These are phyloP conservation scores for Aspergillus sp. DNA, from an alignment of 2,329 filamentous ascomycete genomes.

Conservation along the genomic window DNA sequence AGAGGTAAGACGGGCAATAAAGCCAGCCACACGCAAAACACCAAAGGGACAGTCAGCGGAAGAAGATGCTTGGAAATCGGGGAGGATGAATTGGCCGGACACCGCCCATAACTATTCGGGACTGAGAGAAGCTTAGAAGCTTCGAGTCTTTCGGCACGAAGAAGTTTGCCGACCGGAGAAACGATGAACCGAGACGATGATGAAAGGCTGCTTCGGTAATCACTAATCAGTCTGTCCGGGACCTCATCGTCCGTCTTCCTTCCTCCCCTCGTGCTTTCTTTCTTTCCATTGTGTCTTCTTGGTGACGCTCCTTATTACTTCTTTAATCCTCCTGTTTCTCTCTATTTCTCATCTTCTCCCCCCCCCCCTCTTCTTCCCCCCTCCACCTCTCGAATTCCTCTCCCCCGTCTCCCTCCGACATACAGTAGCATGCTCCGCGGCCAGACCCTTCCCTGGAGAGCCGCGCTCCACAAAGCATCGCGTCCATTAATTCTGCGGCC, in stretches of 20 bases:
- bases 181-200: slow-evolving; percentile 28
- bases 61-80: background rate
- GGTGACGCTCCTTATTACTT: background rate
- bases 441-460: slow-evolving; percentile 65
- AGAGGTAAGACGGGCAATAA: background rate
- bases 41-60: background rate
- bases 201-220: slow-evolving; percentile 35
- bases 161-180: slow-evolving; percentile 36
- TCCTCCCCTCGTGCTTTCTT: background rate
- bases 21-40: slow-evolving; percentile 12
- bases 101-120: background rate
- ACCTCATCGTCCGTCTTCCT: slow-evolving; percentile 13
- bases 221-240: slow-evolving; percentile 14
- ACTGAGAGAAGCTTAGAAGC: slow-evolving; percentile 24
- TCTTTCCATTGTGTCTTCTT: background rate
- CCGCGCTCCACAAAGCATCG: slow-evolving; percentile 55
- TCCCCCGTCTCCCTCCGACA: slow-evolving; percentile 12
- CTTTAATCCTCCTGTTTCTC: slow-evolving; percentile 8
- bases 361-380: slow-evolving; percentile 10
- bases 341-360: slow-evolving; percentile 6
- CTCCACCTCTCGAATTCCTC: slow-evolving; percentile 8
- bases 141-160: slow-evolving; percentile 31
- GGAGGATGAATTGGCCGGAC: slow-evolving; percentile 1
- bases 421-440: slow-evolving; percentile 61
- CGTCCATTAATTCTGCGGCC: slow-evolving; percentile 38